phyloP scores from a whole-genome alignment of 2,329 filamentous ascomycete species.

The Orbilia quercus region DNA sequence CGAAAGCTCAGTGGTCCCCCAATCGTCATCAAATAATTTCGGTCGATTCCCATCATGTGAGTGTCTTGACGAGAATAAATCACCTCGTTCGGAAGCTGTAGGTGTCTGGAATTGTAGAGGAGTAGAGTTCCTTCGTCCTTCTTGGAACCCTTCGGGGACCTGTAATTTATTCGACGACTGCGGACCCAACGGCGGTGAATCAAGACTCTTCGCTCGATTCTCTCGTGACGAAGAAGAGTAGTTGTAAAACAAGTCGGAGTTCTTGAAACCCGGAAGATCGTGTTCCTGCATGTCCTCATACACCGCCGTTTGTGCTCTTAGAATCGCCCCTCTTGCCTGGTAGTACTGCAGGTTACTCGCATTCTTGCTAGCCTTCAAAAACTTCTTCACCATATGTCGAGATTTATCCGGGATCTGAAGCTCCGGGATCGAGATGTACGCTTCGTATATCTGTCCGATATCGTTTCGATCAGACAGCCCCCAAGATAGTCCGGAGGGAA shows the following conservation, averaged over 20 bases:
- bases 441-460: constrained; percentile 89
- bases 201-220: constrained; percentile 63
- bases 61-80: constrained; percentile 56
- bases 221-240: constrained; percentile 88
- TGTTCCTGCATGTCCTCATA: constrained; percentile 84
- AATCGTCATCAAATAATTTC: constrained; percentile 49
- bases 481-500: constrained; percentile 74
- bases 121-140: constrained; percentile 31
- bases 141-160: constrained; percentile 35
- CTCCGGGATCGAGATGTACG: constrained; percentile 84
- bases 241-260: constrained; percentile 94
- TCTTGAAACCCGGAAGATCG: constrained; percentile 87
- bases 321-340: constrained; percentile 80
- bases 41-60: constrained; percentile 57
- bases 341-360: constrained; percentile 86
- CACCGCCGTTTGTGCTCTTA: constrained; percentile 83
- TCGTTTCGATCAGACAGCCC: constrained; percentile 86
- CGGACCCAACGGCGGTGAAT: constrained; percentile 25
- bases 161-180: constrained; percentile 38
- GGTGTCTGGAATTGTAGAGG: constrained; percentile 41
- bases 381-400: constrained; percentile 77
- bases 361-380: constrained; percentile 79
- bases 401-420: constrained; percentile 79
- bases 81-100: constrained; percentile 16
- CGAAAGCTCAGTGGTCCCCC: constrained; percentile 48